Evolutionary conservation across 352 stramenopile species (phyloP).

Genomic region (Pythium dissotocum): DNA sequence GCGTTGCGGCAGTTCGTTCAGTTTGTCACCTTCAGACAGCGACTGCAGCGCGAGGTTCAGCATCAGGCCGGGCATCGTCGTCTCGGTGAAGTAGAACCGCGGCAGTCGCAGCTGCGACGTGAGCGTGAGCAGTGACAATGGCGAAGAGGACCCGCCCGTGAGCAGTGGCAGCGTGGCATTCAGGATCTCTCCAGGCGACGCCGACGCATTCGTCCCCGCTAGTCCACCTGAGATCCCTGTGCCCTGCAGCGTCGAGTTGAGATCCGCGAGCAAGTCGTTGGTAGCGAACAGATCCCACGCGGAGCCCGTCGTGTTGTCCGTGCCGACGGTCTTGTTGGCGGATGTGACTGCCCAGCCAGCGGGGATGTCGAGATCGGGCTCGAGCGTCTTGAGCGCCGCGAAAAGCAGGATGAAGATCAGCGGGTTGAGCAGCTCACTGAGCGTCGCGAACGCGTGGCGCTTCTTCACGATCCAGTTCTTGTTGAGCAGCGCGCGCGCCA

Average conservation of each 20-base stretch:
- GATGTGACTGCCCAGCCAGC: constrained; percentile 44
- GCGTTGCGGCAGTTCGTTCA: constrained; percentile 41
- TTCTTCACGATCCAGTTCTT: constrained; percentile 83
- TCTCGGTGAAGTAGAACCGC: constrained; percentile 68
- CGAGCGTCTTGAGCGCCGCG: constrained; percentile 58
- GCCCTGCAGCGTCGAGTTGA: constrained; percentile 25
- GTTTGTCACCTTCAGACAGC: constrained; percentile 42
- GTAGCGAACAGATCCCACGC: constrained; percentile 48
- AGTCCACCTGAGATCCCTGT: constrained; percentile 7
- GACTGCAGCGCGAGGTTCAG: constrained; percentile 52
- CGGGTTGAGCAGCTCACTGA: constrained; percentile 67
- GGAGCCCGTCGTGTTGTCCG: constrained; percentile 30
- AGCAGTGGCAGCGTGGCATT: constrained; percentile 23
- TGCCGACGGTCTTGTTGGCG: constrained; percentile 33
- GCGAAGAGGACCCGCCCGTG: constrained; percentile 17
- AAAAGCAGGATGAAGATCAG: constrained; percentile 78
- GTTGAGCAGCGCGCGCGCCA: constrained; percentile 42
- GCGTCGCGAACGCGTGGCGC: constrained; percentile 58
- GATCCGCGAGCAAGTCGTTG: constrained; percentile 27
- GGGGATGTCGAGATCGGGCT: constrained; percentile 47
- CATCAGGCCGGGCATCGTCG: constrained; percentile 61
- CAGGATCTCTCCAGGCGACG: constrained; percentile 21
- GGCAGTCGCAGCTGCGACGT: constrained; percentile 40
- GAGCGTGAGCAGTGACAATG: constrained; percentile 29
- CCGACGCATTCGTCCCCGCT: neutral